A percentile compares a stretch with the other conserved stretches of the same genome.
These are phyloP conservation scores for Rhodotorula graminis DNA, from an alignment of 768 basidiomycete genomes.

Conservation along the genomic window DNA sequence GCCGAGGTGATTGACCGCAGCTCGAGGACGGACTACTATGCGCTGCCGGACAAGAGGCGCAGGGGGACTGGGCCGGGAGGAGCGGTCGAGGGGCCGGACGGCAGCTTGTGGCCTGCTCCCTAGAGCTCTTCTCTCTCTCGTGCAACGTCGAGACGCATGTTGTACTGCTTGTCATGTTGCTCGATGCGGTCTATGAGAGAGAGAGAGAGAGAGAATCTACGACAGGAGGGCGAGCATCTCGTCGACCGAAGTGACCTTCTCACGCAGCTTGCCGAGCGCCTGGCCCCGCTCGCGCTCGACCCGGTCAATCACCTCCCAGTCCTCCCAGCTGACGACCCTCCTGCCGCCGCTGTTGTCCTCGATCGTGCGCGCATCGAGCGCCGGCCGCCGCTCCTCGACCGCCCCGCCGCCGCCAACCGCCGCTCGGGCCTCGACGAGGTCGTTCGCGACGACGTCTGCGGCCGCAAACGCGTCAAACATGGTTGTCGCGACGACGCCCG, in stretches of 20 bases:
- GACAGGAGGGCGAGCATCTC: slow-evolving; percentile 46
- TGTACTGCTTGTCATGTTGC: neutral
- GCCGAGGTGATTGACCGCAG: slow-evolving; percentile 38
- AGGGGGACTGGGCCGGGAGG: slow-evolving; percentile 12
- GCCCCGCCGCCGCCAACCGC: slow-evolving; percentile 11
- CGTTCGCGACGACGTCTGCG: slow-evolving; percentile 64
- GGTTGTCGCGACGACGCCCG: slow-evolving; percentile 83
- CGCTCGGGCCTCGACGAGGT: slow-evolving; percentile 48
- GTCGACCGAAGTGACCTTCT: slow-evolving; percentile 49
- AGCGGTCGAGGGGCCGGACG: slow-evolving; percentile 18
- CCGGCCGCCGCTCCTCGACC: slow-evolving; percentile 14
- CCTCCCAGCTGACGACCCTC: slow-evolving; percentile 59
- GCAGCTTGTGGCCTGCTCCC: slow-evolving; percentile 36
- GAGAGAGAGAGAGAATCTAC: neutral
- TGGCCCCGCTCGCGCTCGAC: slow-evolving; percentile 65
- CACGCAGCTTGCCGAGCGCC: slow-evolving; percentile 47
- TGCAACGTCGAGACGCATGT: neutral
- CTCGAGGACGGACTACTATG: slow-evolving; percentile 34
- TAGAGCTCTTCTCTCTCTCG: neutral
- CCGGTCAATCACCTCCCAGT: slow-evolving; percentile 69
- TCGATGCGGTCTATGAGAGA: neutral
- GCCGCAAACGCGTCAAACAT: slow-evolving; percentile 87
- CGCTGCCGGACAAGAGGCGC: slow-evolving; percentile 13
- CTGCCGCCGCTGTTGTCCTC: slow-evolving; percentile 48
- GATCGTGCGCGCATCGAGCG: slow-evolving; percentile 43